Evolutionary conservation across 108 stramenopile species (phyloP).

Genomic region (Fistulifera pelliculosa): DNA sequence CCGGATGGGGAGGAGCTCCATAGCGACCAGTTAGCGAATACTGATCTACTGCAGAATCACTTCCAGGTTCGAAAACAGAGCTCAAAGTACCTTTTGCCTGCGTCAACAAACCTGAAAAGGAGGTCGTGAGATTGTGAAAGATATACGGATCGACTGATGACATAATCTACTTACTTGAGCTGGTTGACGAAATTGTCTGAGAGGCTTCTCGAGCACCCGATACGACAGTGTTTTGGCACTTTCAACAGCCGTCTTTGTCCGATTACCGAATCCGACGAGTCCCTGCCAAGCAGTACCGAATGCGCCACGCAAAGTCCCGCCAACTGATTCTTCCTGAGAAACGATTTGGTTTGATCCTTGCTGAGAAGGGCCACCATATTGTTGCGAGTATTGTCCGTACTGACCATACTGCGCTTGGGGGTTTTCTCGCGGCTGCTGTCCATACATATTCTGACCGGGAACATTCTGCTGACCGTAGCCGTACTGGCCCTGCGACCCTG

Average conservation of each 20-base stretch:
- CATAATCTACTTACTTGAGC: conserved; percentile 37
- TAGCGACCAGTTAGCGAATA: conserved; percentile 7
- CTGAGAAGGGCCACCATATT: conserved; percentile 8
- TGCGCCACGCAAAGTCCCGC: conserved; percentile 27
- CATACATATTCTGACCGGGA: not conserved
- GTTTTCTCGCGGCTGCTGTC: conserved; percentile 16
- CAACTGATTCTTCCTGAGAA: not conserved
- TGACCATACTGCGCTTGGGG: not conserved
- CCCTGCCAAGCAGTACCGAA: conserved; percentile 47
- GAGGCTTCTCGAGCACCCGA: conserved; percentile 30
- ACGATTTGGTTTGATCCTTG: conserved; percentile 19
- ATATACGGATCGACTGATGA: not conserved
- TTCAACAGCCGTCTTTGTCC: conserved; percentile 35
- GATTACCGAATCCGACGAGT: conserved; percentile 38
- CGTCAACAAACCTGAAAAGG: conserved; percentile 24
- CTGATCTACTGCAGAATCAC: not conserved
- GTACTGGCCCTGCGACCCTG: conserved; percentile 8
- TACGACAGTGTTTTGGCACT: conserved; percentile 36
- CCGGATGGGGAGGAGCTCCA: not conserved
- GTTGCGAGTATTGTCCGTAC: conserved; percentile 11
- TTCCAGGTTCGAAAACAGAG: conserved; percentile 32
- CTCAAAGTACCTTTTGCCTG: conserved; percentile 29
- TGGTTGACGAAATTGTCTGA: conserved; percentile 27
- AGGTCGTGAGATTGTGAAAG: not conserved
- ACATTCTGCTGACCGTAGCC: conserved; percentile 4